Conservation (phyloP, 1,284 basidiomycete genomes). For the Boletus semigastroideus region DNA sequence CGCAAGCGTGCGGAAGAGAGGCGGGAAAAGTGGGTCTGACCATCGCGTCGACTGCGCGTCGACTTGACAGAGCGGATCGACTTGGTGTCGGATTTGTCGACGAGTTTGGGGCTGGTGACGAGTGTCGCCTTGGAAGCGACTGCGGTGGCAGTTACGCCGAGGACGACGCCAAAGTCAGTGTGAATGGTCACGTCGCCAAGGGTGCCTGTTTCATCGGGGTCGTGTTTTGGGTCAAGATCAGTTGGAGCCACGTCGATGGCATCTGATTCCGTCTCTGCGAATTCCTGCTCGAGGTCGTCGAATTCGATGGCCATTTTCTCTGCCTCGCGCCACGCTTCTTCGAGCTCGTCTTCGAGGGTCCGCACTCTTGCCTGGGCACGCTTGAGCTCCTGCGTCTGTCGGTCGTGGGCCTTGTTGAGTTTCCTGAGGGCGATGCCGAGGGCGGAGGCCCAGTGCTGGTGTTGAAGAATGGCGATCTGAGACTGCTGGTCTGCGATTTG, state of each 20-base stretch:
- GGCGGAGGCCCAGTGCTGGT: slow-evolving; percentile 69
- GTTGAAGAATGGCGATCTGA: slow-evolving; percentile 59
- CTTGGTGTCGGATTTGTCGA: slow-evolving; percentile 21
- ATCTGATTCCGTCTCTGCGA: slow-evolving; percentile 23
- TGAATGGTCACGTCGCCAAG: slow-evolving; percentile 26
- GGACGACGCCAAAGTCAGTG: slow-evolving; percentile 29
- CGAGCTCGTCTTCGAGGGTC: slow-evolving; percentile 66
- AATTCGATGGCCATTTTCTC: slow-evolving; percentile 69
- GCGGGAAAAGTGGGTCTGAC: slow-evolving; percentile 16
- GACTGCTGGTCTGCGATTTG: slow-evolving; percentile 58
- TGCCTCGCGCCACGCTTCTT: slow-evolving; percentile 78
- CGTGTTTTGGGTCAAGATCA: slow-evolving; percentile 12
- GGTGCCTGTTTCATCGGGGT: slow-evolving; percentile 39
- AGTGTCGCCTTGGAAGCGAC: slow-evolving; percentile 32
- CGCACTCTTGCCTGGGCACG: slow-evolving; percentile 46
- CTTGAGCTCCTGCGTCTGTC: slow-evolving; percentile 56
- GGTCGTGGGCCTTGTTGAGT: slow-evolving; percentile 69
- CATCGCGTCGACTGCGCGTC: slow-evolving; percentile 26
- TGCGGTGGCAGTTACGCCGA: slow-evolving; percentile 34
- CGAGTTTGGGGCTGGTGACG: slow-evolving; percentile 8
- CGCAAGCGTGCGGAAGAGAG: slow-evolving; percentile 27
- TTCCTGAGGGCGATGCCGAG: slow-evolving; percentile 75
- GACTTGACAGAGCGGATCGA: slow-evolving; percentile 29
- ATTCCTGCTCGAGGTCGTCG: slow-evolving; percentile 48
- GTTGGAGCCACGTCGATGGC: too few relatives aligned